These are phyloP conservation scores for Sextonia rubra DNA, from an alignment of 164 flowering plant genomes.

Conservation along the genomic window DNA sequence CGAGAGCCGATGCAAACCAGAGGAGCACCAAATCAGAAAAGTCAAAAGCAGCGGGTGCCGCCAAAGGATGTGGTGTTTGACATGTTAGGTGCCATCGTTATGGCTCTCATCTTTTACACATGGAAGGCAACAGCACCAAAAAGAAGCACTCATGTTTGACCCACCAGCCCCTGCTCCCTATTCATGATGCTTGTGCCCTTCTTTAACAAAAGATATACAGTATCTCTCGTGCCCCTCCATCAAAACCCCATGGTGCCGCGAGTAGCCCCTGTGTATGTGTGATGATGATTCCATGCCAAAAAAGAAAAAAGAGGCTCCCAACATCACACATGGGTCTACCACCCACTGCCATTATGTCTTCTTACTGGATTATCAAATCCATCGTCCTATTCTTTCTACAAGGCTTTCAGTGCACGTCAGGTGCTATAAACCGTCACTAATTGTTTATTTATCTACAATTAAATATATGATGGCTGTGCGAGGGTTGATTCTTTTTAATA, in stretches of 20 bases:
- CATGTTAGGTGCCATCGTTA: background rate
- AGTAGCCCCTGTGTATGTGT: background rate
- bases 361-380: background rate
- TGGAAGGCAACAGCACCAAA: background rate
- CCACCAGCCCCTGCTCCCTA: background rate
- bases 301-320: background rate
- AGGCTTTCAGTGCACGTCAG: background rate
- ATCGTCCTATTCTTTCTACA: background rate
- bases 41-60: background rate
- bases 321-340: slow-evolving; percentile 6
- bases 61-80: background rate
- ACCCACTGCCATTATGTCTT: background rate
- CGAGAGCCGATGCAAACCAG: too few relatives aligned
- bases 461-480: too few relatives aligned
- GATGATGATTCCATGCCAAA: background rate
- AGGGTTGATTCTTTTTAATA: too few relatives aligned
- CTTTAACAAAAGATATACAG: background rate
- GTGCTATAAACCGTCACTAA: background rate
- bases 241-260: background rate
- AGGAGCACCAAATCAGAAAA: too few relatives aligned
- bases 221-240: background rate
- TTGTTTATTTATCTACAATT: too few relatives aligned
- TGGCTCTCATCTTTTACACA: too few relatives aligned
- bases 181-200: background rate
- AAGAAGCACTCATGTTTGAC: background rate